A percentile compares a stretch with the other conserved stretches of the same genome.
Conservation (phyloP, 176 grass and related monocot genomes). For the Oryza glaberrima region DNA sequence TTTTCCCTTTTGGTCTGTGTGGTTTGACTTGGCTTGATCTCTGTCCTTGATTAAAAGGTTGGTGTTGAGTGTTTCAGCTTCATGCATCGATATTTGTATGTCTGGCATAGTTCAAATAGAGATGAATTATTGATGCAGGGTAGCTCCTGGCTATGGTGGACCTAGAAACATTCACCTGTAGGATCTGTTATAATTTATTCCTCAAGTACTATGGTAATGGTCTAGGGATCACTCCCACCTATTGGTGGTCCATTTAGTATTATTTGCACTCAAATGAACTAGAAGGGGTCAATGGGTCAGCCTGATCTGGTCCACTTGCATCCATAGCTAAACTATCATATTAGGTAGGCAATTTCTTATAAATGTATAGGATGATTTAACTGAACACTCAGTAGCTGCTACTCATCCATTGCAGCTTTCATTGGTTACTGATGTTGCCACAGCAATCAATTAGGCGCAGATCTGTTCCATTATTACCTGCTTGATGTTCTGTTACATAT, state of each 20-base stretch:
- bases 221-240: neutral
- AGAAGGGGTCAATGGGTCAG: neutral
- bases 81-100: slow-evolving; percentile 20
- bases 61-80: neutral
- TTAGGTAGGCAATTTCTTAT: slow-evolving; percentile 15
- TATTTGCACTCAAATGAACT: neutral
- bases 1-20: neutral
- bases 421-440: neutral
- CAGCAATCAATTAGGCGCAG: slow-evolving; percentile 7
- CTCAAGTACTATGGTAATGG: neutral
- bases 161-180: neutral
- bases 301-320: neutral
- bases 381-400: neutral
- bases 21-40: neutral
- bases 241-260: neutral
- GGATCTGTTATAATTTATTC: slow-evolving; percentile 17
- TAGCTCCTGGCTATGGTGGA: neutral
- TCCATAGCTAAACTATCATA: neutral
- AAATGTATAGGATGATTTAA: slow-evolving; percentile 7
- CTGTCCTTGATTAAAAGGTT: neutral
- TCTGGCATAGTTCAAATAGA: slow-evolving; percentile 8
- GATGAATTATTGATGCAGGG: neutral
- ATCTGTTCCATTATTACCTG: slow-evolving; percentile 10
- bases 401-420: slow-evolving; percentile 4
- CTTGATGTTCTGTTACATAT: slow-evolving; percentile 34